These are phyloP conservation scores for Coelastrella sp. DNA, from an alignment of 139 green algal species.

Conservation along the genomic window DNA sequence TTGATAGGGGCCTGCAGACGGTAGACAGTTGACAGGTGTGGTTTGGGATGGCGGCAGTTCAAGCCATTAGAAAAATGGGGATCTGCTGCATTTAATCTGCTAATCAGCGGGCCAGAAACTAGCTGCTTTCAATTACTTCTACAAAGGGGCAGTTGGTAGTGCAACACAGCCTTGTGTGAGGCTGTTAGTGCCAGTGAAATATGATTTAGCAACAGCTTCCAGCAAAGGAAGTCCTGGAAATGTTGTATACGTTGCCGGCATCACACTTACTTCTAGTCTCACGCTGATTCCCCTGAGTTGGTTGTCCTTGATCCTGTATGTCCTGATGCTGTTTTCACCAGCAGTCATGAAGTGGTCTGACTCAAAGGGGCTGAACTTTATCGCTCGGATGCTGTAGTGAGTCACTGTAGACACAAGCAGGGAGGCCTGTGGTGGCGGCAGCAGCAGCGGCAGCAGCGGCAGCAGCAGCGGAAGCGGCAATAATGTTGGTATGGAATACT, in stretches of 20 bases:
- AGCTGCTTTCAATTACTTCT: too few species aligned
- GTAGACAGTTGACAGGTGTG: not conserved
- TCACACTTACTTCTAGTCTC: not conserved
- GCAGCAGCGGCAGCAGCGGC: not conserved
- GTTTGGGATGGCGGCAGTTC: too few species aligned
- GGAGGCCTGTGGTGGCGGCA: not conserved
- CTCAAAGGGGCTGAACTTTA: slow-evolving; percentile 79
- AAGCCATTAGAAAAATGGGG: too few species aligned
- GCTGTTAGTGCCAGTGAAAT: too few species aligned
- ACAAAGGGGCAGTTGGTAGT: too few species aligned
- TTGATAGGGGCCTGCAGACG: slow-evolving; percentile 1
- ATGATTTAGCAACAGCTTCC: too few species aligned
- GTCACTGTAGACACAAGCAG: slow-evolving; percentile 45
- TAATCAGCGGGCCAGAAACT: too few species aligned
- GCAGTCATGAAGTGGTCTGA: slow-evolving; percentile 79
- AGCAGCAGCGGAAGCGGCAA: not conserved
- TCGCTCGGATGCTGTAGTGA: slow-evolving; percentile 78
- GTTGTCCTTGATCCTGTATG: slow-evolving; percentile 79
- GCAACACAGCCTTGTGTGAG: too few species aligned
- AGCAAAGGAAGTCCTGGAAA: too few species aligned
- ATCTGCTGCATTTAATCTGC: too few species aligned
- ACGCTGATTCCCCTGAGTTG: slow-evolving; percentile 79
- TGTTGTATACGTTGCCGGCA: not conserved
- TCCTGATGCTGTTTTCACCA: slow-evolving; percentile 81
- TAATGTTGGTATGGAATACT: not conserved